Evolutionary conservation across 106 monocot species (phyloP), one percentile per base, ranked within the genome.

Genomic region (Alisma plantagoaquatica): DNA sequence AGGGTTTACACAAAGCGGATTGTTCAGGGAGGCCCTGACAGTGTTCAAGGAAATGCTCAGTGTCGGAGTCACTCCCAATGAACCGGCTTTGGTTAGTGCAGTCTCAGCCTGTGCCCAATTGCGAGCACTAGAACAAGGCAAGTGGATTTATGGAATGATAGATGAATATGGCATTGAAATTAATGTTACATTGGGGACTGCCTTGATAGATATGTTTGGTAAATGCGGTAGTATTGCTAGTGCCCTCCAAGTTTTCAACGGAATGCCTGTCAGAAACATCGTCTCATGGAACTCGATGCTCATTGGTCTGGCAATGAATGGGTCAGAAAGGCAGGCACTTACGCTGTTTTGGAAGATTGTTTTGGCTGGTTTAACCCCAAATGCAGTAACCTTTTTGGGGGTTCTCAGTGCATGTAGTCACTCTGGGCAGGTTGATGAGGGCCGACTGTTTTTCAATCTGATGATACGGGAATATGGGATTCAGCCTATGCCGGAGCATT

Each of bases 281-380:
- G 73, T 59, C 58, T 49, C 79, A 0, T 93, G 87, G 83, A 93
- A 82, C 46, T 77, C 87, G 14, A 61, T 75, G 64, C 72, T 84
- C 7, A 27, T 61, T 0, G 70, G 82, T 1, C 18, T 87, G 28
- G 87, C 87, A n/a, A 70, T 75, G 77, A 82, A 73, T 47, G 87
- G 87, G 4, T 60, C 23, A 0, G 75, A 51, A 17, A 54, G 11
- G 27, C 69, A 78, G 30, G 78, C 72, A 0, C 29, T 87, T 45
- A 64, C 75, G 1, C 52, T 82, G 45, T 87, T 78, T 33, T 78
- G 72, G 71, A 82, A 78, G 63, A 87, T 87, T 77, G 66, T 22
- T 31, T 24, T 70, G 41, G 23, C 46, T 0, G 75, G 78, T 3
- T 2, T 70, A 1, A 19, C 21, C 9, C 87, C 78, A 3, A 82